A percentile compares a stretch with the other conserved stretches of the same genome.
Conservation (phyloP, 768 basidiomycete genomes). For the Amanita polypyramis region DNA sequence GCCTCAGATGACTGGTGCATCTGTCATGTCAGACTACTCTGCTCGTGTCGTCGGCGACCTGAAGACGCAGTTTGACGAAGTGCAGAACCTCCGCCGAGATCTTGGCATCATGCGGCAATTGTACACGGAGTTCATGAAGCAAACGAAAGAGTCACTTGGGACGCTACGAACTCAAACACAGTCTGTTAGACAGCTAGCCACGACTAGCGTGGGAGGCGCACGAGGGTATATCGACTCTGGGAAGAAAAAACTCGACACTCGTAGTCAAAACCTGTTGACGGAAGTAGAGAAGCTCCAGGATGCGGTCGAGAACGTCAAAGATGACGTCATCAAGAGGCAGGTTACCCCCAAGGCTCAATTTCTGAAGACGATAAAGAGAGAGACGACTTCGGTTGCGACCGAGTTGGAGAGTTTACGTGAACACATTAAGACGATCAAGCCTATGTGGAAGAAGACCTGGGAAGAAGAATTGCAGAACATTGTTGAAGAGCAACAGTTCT, state of each 20-base stretch:
- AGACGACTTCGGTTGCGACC: slow-evolving; percentile 50
- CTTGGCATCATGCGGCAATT: slow-evolving; percentile 90
- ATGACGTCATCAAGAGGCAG: slow-evolving; percentile 85
- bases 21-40: slow-evolving; percentile 62
- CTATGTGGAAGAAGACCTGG: slow-evolving; percentile 99
- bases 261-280: slow-evolving; percentile 84
- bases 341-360: slow-evolving; percentile 70
- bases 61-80: slow-evolving; percentile 89
- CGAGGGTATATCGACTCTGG: slow-evolving; percentile 85
- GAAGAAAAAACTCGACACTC: slow-evolving; percentile 82
- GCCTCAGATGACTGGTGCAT: slow-evolving; percentile 69
- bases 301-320: slow-evolving; percentile 77
- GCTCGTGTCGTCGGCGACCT: slow-evolving; percentile 69
- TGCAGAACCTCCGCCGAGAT: slow-evolving; percentile 89
- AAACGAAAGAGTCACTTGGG: slow-evolving; percentile 79
- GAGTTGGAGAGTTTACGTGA: slow-evolving; percentile 72
- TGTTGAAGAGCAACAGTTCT: slow-evolving; percentile 92
- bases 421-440: slow-evolving; percentile 83
- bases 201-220: slow-evolving; percentile 71
- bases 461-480: slow-evolving; percentile 93
- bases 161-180: slow-evolving; percentile 76
- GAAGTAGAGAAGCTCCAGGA: slow-evolving; percentile 92
- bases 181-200: slow-evolving; percentile 81
- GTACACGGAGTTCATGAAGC: slow-evolving; percentile 87
- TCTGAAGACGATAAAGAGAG: slow-evolving; percentile 62